Conservation (phyloP, 495 filamentous ascomycete genomes). For the Sordaria brevicollis region DNA sequence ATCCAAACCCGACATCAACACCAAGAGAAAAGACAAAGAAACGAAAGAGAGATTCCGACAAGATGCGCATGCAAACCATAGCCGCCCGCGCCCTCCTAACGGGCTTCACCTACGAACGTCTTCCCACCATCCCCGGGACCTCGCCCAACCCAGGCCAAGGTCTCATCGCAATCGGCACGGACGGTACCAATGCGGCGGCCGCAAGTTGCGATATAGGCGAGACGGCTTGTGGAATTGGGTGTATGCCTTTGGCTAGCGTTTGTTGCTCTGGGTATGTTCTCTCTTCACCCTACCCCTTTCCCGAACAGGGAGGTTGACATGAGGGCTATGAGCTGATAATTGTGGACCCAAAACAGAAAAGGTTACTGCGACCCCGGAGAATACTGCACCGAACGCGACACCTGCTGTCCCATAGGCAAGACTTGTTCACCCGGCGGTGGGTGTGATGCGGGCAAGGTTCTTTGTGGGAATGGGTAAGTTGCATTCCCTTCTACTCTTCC, state of each 20-base stretch:
- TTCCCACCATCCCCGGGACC: neutral
- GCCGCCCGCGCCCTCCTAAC: neutral
- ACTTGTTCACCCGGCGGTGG: conserved; percentile 4
- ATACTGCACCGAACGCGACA: conserved; percentile 8
- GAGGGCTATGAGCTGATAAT: neutral
- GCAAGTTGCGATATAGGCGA: neutral
- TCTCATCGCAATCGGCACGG: neutral
- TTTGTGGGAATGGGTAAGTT: conserved; percentile 3
- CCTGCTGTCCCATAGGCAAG: conserved; percentile 13
- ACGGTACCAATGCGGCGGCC: neutral
- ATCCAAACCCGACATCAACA: neutral
- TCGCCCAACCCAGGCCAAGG: neutral
- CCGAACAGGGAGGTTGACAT: neutral
- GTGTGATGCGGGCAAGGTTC: conserved; percentile 5
- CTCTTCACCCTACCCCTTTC: neutral
- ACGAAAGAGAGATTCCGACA: too few species aligned
- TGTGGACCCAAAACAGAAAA: neutral
- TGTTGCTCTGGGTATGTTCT: neutral
- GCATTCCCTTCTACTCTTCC: neutral
- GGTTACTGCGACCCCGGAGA: conserved; percentile 10
- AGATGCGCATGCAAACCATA: neutral
- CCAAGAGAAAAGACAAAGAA: neutral
- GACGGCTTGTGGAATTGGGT: neutral
- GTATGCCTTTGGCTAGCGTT: neutral
- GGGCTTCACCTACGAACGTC: neutral